These are phyloP conservation scores for Elymus sibiricus DNA, from an alignment of 176 grass and related monocot species.

Conservation along the genomic window DNA sequence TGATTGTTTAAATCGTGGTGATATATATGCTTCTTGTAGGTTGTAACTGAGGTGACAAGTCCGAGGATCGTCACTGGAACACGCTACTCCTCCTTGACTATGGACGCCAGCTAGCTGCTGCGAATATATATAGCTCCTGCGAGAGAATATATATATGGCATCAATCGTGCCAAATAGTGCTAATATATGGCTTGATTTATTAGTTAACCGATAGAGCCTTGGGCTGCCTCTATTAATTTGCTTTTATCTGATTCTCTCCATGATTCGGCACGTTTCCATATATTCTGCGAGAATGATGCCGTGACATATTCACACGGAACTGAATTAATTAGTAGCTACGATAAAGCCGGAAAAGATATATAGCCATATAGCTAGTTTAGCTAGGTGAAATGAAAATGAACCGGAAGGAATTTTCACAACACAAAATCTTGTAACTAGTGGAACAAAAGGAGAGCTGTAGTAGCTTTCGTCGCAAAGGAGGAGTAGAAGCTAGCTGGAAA, in stretches of 20 bases:
- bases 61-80: slow-evolving; percentile 32
- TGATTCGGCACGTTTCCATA: slow-evolving; percentile 33
- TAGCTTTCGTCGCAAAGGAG: background rate
- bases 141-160: slow-evolving; percentile 29
- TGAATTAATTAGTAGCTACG: background rate
- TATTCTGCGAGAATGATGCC: background rate
- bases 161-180: background rate
- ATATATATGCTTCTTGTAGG: background rate
- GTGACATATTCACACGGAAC: slow-evolving; percentile 32
- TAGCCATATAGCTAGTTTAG: background rate
- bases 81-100: slow-evolving; percentile 31
- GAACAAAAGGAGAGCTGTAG: slow-evolving; percentile 2
- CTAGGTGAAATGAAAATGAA: background rate
- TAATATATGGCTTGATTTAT: background rate
- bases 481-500: background rate
- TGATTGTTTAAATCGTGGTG: slow-evolving; percentile 16
- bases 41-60: slow-evolving; percentile 15
- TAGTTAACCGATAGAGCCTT: background rate
- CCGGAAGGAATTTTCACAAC: background rate
- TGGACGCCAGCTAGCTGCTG: background rate
- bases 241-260: background rate
- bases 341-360: background rate
- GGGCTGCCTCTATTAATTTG: background rate
- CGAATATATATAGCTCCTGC: background rate
- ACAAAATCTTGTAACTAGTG: slow-evolving; percentile 31